phyloP scores from a whole-genome alignment of 441 rosid species.

The Bocquillonia castaneifolia region DNA sequence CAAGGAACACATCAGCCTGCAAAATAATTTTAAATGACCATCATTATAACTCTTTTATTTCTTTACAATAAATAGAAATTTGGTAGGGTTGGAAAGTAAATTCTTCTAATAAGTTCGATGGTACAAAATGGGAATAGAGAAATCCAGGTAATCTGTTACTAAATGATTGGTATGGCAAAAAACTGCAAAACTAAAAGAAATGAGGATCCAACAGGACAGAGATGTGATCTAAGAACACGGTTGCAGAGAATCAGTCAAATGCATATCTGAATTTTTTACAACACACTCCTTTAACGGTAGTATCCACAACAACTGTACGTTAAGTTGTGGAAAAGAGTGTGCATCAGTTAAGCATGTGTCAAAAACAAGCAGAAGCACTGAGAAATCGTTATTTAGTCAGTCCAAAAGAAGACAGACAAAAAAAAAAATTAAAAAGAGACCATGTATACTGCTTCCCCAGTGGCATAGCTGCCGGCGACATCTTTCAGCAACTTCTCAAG shows the following conservation, averaged over 20 bases:
- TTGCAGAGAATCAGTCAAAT: background rate
- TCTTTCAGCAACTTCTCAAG: conserved; percentile 49
- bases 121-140: background rate
- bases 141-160: background rate
- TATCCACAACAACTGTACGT: background rate
- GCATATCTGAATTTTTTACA: background rate
- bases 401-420: background rate
- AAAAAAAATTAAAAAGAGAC: conserved; percentile 23
- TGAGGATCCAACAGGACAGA: background rate
- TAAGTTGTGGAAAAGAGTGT: background rate
- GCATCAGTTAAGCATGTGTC: background rate
- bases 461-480: conserved; percentile 38
- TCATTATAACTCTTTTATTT: background rate
- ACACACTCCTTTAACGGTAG: background rate
- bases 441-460: conserved; percentile 48
- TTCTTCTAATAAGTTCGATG: background rate
- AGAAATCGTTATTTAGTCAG: background rate
- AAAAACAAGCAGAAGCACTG: background rate
- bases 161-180: background rate
- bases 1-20: conserved; percentile 61
- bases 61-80: background rate
- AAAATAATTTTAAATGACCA: background rate
- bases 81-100: background rate
- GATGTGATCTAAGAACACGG: background rate
- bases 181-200: background rate